Evolutionary conservation across 2,329 filamentous ascomycete genomes (phyloP).

Genomic region (Monosporascus sp.): DNA sequence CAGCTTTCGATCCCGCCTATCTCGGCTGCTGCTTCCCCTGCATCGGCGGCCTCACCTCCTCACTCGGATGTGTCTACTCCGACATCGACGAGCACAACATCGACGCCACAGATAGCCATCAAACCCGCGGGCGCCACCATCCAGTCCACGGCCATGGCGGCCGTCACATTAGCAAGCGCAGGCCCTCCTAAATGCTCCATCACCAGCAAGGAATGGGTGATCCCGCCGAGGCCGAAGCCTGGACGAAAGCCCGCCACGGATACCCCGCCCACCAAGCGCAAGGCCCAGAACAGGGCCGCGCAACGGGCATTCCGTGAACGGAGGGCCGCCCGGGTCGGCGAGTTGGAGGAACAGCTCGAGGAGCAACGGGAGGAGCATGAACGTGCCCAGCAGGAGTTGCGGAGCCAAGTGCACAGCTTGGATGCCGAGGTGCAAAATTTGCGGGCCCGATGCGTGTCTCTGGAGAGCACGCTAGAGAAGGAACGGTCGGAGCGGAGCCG

Average conservation of each 20-base stretch:
- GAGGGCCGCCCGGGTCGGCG: slow-evolving; percentile 76
- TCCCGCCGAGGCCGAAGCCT: slow-evolving; percentile 79
- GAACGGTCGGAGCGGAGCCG: slow-evolving; percentile 46
- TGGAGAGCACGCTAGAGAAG: slow-evolving; percentile 59
- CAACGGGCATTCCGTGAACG: slow-evolving; percentile 88
- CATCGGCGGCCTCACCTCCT: slow-evolving; percentile 22
- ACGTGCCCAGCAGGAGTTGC: slow-evolving; percentile 50
- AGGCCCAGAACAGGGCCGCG: slow-evolving; percentile 88
- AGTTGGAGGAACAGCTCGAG: slow-evolving; percentile 62
- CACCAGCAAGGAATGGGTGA: slow-evolving; percentile 80
- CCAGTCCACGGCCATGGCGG: slow-evolving; percentile 38
- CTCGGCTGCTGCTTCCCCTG: slow-evolving; percentile 21
- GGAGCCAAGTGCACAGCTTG: slow-evolving; percentile 51
- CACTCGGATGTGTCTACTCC: slow-evolving; percentile 22
- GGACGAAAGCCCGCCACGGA: slow-evolving; percentile 92
- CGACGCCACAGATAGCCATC: slow-evolving; percentile 20
- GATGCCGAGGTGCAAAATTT: slow-evolving; percentile 64
- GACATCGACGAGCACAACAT: slow-evolving; percentile 4
- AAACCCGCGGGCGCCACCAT: slow-evolving; percentile 16
- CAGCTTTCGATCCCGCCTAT: slow-evolving; percentile 25
- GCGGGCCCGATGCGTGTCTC: slow-evolving; percentile 52
- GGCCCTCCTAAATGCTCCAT: slow-evolving; percentile 49
- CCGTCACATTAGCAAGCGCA: slow-evolving; percentile 37
- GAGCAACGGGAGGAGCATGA: slow-evolving; percentile 53
- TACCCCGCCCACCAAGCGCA: slow-evolving; percentile 86